Conservation (phyloP, 1,139 yeast species). For the Yamadazyma epiphylla region DNA sequence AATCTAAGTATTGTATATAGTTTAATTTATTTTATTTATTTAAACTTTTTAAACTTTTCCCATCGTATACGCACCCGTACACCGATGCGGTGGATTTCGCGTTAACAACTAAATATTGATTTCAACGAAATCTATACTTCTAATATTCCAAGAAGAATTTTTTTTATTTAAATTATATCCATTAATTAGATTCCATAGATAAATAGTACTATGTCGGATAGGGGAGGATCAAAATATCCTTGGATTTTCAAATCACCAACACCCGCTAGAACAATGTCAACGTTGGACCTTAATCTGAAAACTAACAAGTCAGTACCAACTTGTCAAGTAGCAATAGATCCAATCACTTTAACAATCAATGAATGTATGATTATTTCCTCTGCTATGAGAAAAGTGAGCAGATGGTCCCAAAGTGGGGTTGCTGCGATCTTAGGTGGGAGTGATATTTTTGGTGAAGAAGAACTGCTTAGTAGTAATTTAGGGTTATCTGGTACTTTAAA, state of each 20-base stretch:
- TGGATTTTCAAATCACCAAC: conserved; percentile 1
- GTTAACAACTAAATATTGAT: not conserved
- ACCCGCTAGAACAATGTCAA: conserved; percentile 1
- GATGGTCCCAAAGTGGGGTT: conserved; percentile 82
- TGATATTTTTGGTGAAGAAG: conserved; percentile 40
- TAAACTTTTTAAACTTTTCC: too few relatives aligned
- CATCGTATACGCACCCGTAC: too few relatives aligned
- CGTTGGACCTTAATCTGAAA: not conserved
- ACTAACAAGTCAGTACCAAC: not conserved
- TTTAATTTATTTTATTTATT: not conserved
- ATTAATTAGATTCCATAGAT: too few relatives aligned
- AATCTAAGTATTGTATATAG: conserved; percentile 17
- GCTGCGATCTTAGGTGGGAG: conserved; percentile 78
- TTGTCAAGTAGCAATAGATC: conserved; percentile 50
- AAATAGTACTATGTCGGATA: not conserved
- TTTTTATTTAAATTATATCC: too few relatives aligned
- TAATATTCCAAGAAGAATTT: too few relatives aligned
- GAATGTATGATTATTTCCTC: conserved; percentile 86
- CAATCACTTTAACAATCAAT: conserved; percentile 78
- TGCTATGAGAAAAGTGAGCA: conserved; percentile 84
- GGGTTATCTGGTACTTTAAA: conserved; percentile 20
- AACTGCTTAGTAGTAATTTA: conserved; percentile 23
- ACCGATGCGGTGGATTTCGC: too few relatives aligned
- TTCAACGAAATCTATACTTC: not conserved
- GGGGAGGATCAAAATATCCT: not conserved